These are phyloP conservation scores for Castanea mollissima DNA, from an alignment of 306 rosid species.

Conservation along the genomic window DNA sequence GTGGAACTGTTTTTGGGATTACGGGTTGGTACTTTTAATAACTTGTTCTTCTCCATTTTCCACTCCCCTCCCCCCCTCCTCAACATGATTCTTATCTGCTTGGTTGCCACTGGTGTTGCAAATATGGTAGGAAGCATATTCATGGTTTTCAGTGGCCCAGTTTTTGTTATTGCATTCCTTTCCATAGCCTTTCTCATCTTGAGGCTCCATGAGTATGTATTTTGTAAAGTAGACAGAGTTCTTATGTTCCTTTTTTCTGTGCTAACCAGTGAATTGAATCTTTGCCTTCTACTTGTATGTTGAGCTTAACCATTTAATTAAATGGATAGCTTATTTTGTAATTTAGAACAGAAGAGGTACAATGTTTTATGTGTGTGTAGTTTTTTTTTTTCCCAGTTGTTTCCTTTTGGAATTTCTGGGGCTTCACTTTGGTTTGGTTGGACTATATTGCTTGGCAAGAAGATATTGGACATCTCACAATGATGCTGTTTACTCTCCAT, in stretches of 20 bases:
- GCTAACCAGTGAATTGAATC: background rate
- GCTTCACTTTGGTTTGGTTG: constrained; percentile 57
- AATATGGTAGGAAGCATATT: constrained; percentile 61
- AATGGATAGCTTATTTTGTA: background rate
- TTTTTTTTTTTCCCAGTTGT: constrained; percentile 39
- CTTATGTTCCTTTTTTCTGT: background rate
- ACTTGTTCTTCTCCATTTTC: too few species aligned
- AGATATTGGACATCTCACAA: constrained; percentile 85
- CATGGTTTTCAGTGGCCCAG: constrained; percentile 49
- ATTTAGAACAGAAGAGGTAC: constrained; percentile 42
- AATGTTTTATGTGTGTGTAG: background rate
- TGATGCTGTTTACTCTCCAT: constrained; percentile 19
- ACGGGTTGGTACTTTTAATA: too few species aligned
- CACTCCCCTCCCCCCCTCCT: too few species aligned
- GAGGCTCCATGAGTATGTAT: constrained; percentile 31
- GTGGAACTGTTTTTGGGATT: too few species aligned
- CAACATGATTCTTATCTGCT: background rate
- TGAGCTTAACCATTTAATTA: background rate
- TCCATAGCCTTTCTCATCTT: constrained; percentile 49
- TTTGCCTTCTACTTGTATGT: background rate
- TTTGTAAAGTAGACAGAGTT: background rate
- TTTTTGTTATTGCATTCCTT: constrained; percentile 65
- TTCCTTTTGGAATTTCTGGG: constrained; percentile 52
- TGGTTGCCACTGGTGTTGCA: constrained; percentile 12
- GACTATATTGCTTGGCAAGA: constrained; percentile 68